Evolutionary conservation across 768 basidiomycete genomes (phyloP).

Genomic region (Amanita rubescens): DNA sequence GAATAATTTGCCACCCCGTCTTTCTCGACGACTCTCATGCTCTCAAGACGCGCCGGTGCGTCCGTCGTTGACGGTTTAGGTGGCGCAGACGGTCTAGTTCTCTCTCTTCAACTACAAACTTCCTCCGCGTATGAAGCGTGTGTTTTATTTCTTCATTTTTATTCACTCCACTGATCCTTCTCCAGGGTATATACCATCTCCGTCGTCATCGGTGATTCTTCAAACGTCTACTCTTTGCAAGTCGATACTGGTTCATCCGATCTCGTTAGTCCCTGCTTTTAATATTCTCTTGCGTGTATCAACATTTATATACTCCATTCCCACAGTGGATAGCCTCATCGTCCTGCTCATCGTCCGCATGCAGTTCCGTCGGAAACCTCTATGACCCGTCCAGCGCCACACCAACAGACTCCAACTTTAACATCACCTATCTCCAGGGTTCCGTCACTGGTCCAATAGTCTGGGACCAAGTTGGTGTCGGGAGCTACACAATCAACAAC

Average conservation of each 20-base stretch:
- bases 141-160: neutral
- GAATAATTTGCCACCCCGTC: too few species aligned
- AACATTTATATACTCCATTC: too few species aligned
- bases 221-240: slow-evolving; percentile 53
- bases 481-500: slow-evolving; percentile 52
- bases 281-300: slow-evolving; percentile 1
- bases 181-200: slow-evolving; percentile 61
- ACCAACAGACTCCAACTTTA: slow-evolving; percentile 35
- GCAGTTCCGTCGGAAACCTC: slow-evolving; percentile 33
- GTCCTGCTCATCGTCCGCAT: slow-evolving; percentile 50
- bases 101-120: neutral
- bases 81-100: too few species aligned
- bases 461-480: slow-evolving; percentile 60
- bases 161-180: neutral
- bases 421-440: slow-evolving; percentile 55
- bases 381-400: slow-evolving; percentile 51
- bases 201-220: slow-evolving; percentile 40
- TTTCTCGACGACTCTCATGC: too few species aligned
- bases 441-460: slow-evolving; percentile 53
- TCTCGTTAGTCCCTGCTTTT: slow-evolving; percentile 38
- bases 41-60: too few species aligned
- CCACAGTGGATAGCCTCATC: slow-evolving; percentile 68
- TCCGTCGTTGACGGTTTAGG: too few species aligned
- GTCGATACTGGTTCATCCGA: slow-evolving; percentile 82
- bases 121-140: slow-evolving; percentile 42